These are phyloP conservation scores for Astragalus membranaceus DNA, from an alignment of 306 rosid species.

Conservation along the genomic window DNA sequence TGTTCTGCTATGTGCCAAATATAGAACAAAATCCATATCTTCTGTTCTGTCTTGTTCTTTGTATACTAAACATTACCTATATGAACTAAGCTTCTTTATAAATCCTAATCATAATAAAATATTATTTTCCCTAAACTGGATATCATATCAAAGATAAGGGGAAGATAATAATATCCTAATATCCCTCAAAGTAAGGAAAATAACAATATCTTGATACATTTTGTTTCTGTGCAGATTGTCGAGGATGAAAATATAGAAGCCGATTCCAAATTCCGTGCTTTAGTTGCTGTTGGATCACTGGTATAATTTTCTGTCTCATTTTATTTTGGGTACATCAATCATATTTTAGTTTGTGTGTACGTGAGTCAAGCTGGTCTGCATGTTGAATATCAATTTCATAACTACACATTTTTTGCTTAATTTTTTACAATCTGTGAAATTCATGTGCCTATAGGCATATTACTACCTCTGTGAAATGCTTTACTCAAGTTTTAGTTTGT, in stretches of 20 bases:
- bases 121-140: not conserved
- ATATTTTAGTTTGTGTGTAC: not conserved
- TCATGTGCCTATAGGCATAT: not conserved
- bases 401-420: not conserved
- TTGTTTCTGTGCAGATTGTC: constrained; percentile 39
- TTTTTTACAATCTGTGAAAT: not conserved
- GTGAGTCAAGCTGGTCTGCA: not conserved
- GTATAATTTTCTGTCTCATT: constrained; percentile 30
- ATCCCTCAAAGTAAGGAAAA: not conserved
- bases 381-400: not conserved
- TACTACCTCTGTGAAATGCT: not conserved
- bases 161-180: not conserved
- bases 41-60: not conserved
- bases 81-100: not conserved
- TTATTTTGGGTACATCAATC: not conserved
- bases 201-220: not conserved
- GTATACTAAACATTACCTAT: not conserved
- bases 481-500: not conserved
- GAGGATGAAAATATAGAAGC: constrained; percentile 60
- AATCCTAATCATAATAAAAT: not conserved
- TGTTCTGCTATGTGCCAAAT: not conserved
- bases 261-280: constrained; percentile 82
- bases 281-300: constrained; percentile 96
- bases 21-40: not conserved
- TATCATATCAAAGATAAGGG: not conserved